These are phyloP conservation scores for Boletus mariae DNA, from an alignment of 1,284 basidiomycete species.

Conservation along the genomic window DNA sequence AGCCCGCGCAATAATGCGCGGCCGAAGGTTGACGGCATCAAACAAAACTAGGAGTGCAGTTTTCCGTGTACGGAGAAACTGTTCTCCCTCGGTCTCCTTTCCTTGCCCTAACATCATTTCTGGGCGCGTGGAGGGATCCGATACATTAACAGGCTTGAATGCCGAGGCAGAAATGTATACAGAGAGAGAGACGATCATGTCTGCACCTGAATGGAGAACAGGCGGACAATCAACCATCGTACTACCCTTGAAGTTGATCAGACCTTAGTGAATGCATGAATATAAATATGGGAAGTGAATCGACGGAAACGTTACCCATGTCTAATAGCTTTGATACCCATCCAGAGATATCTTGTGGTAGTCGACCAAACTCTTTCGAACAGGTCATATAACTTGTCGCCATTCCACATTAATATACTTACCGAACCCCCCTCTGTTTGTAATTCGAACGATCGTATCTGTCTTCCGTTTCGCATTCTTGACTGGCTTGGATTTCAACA, in stretches of 20 bases:
- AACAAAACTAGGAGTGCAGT: slow-evolving; percentile 62
- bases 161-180: slow-evolving; percentile 64
- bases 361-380: slow-evolving; percentile 62
- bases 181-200: slow-evolving; percentile 66
- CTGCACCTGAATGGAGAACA: slow-evolving; percentile 60
- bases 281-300: not conserved
- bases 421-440: slow-evolving; percentile 67
- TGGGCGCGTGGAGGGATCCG: slow-evolving; percentile 33
- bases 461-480: slow-evolving; percentile 48
- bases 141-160: slow-evolving; percentile 48
- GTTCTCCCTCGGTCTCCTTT: slow-evolving; percentile 72
- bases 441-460: slow-evolving; percentile 66
- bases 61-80: slow-evolving; percentile 73
- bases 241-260: slow-evolving; percentile 59
- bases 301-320: slow-evolving; percentile 41
- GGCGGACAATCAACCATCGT: slow-evolving; percentile 69
- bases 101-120: slow-evolving; percentile 60
- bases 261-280: slow-evolving; percentile 37
- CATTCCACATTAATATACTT: not conserved
- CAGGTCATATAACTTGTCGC: not conserved
- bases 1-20: slow-evolving; percentile 42
- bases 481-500: slow-evolving; percentile 56
- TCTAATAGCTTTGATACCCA: slow-evolving; percentile 77
- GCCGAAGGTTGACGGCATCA: slow-evolving; percentile 58
- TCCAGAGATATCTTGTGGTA: slow-evolving; percentile 62